A percentile compares a stretch with the other conserved stretches of the same genome.
These are phyloP conservation scores for Corylus avellana DNA, from an alignment of 306 rosid species.

Conservation along the genomic window DNA sequence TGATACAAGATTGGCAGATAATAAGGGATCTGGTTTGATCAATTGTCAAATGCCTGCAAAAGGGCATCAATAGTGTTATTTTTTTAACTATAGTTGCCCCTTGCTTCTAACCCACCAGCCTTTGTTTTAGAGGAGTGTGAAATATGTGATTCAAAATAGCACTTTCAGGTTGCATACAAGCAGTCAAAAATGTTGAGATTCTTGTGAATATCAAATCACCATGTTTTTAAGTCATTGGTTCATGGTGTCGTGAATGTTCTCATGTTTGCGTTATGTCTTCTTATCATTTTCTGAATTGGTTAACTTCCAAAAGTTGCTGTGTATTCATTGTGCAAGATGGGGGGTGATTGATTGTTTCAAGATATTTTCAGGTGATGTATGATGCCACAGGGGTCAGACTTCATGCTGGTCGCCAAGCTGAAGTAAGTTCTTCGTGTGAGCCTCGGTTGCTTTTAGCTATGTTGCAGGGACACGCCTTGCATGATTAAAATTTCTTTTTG, in stretches of 20 bases:
- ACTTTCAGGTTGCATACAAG: neutral
- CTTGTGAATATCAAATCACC: neutral
- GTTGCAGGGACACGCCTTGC: slow-evolving; percentile 5
- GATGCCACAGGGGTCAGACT: slow-evolving; percentile 96
- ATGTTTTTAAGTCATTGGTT: neutral
- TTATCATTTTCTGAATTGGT: neutral
- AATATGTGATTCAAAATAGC: neutral
- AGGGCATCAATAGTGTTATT: neutral
- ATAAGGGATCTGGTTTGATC: slow-evolving; percentile 9
- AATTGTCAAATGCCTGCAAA: neutral
- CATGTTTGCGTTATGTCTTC: neutral
- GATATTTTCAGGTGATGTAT: slow-evolving; percentile 77
- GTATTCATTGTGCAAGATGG: slow-evolving; percentile 2
- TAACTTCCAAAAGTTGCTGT: slow-evolving; percentile 1
- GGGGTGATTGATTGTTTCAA: slow-evolving; percentile 16
- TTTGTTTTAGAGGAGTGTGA: neutral
- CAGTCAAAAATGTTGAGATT: neutral
- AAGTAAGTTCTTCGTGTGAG: slow-evolving; percentile 51
- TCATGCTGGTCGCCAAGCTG: slow-evolving; percentile 97
- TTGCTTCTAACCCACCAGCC: neutral
- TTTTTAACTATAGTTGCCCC: neutral
- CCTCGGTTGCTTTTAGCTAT: neutral
- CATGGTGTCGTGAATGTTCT: neutral
- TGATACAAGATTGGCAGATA: slow-evolving; percentile 1
- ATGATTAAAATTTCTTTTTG: slow-evolving; percentile 12